Percentiles rank a stretch among this genome's conserved stretches.
Conservation (phyloP, 257 asterid genomes). For the Henckelia pumila region DNA sequence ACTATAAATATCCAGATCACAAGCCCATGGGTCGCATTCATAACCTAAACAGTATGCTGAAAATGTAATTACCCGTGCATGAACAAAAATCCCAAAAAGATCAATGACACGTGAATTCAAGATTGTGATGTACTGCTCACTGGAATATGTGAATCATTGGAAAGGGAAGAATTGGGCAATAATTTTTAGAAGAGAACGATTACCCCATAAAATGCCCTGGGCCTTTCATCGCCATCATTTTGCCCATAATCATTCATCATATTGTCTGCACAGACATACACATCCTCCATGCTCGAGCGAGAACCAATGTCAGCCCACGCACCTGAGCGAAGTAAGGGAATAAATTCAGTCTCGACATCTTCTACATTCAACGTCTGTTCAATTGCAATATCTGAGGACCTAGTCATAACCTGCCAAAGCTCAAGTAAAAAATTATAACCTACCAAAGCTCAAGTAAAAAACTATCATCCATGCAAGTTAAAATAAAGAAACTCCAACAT, state of each 20-base stretch:
- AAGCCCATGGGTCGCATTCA: background rate
- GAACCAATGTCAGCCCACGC: constrained; percentile 84
- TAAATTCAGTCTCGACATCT: constrained; percentile 37
- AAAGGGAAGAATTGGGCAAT: background rate
- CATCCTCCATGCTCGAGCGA: constrained; percentile 91
- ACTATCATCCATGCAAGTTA: constrained; percentile 2
- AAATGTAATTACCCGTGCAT: background rate
- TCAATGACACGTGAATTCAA: background rate
- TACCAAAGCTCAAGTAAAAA: constrained; percentile 38
- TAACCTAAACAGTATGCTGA: background rate
- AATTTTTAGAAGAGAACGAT: constrained; percentile 22
- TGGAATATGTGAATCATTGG: too few relatives aligned
- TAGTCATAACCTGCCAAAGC: constrained; percentile 53
- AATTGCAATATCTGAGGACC: constrained; percentile 32
- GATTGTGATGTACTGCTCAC: background rate
- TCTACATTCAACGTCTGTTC: constrained; percentile 43
- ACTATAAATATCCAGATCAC: background rate
- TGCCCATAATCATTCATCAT: constrained; percentile 50
- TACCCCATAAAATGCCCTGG: constrained; percentile 94
- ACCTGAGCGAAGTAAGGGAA: constrained; percentile 82
- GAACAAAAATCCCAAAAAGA: background rate
- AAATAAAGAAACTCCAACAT: background rate
- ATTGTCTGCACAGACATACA: constrained; percentile 65
- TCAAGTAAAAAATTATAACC: constrained; percentile 38
- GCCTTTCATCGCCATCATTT: constrained; percentile 32